phyloP scores from a whole-genome alignment of 1,284 basidiomycete genomes.

The Sanghuangporus weigelae region DNA sequence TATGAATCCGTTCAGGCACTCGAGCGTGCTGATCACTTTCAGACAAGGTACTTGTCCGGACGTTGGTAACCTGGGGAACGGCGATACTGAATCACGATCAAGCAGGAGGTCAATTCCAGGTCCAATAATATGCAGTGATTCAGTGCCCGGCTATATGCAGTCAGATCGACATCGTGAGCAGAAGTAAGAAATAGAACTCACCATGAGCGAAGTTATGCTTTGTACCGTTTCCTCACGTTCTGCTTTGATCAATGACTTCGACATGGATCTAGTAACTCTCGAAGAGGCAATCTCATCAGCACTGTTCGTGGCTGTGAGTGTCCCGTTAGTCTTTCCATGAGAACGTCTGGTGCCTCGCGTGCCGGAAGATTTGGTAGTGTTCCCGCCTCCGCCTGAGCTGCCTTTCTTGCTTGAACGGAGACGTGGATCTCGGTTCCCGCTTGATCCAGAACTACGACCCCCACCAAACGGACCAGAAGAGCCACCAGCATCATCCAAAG shows the following conservation, averaged over 20 bases:
- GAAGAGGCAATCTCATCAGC: neutral
- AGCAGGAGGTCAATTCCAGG: neutral
- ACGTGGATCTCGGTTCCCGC: neutral
- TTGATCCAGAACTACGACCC: neutral
- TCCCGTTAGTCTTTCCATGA: neutral
- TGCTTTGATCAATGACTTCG: neutral
- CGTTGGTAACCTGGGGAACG: neutral
- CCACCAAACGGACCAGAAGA: neutral
- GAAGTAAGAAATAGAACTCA: neutral
- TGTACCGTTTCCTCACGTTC: neutral
- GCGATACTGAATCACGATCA: neutral
- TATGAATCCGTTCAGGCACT: neutral
- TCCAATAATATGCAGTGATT: neutral
- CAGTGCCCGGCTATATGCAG: neutral
- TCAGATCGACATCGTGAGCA: neutral
- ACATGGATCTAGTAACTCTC: neutral
- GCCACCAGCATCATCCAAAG: neutral
- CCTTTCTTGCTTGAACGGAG: neutral
- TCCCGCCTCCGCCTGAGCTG: too few relatives aligned
- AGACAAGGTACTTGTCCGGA: neutral
- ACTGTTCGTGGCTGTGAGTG: neutral
- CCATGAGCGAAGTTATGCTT: neutral
- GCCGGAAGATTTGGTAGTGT: too few relatives aligned
- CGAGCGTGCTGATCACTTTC: neutral
- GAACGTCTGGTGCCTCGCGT: neutral